phyloP scores from a whole-genome alignment of 73 alveolate genomes.

The Stentor coeruleus region DNA sequence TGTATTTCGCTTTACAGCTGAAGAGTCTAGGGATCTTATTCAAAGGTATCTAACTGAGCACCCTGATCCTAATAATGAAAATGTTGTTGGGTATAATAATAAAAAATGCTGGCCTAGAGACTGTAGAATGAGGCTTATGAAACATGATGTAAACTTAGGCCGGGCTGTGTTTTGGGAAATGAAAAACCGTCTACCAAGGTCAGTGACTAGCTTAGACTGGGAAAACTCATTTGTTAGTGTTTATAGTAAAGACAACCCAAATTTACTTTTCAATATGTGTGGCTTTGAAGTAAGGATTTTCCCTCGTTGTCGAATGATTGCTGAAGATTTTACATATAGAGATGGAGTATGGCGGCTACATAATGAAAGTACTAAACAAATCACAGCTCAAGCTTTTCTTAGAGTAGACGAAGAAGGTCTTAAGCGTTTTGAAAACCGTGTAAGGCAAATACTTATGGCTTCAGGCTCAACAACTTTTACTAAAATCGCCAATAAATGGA shows the following conservation, averaged over 20 bases:
- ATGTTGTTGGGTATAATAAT: conserved; percentile 97
- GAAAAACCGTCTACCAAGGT: conserved; percentile 98
- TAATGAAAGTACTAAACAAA: conserved; percentile 98
- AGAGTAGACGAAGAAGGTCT: conserved; percentile 98
- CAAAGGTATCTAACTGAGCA: conserved; percentile 99
- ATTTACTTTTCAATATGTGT: conserved; percentile 98
- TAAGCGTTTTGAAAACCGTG: conserved; percentile 97
- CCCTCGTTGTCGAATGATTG: conserved; percentile 89
- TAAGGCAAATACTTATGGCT: conserved; percentile 97
- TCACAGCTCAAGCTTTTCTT: conserved; percentile 99
- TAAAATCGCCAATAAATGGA: conserved; percentile 99
- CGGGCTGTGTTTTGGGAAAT: conserved; percentile 99
- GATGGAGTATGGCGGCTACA: conserved; percentile 99
- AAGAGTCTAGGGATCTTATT: conserved; percentile 98
- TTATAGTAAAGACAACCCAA: conserved; percentile 99
- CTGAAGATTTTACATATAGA: conserved; percentile 93
- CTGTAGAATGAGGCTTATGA: conserved; percentile 99
- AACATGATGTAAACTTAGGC: conserved; percentile 99
- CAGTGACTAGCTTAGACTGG: conserved; percentile 98
- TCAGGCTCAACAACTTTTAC: conserved; percentile 99
- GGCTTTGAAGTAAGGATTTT: conserved; percentile 99
- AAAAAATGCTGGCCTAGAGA: conserved; percentile 99
- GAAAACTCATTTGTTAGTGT: conserved; percentile 99
- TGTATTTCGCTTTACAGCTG: conserved; percentile 96
- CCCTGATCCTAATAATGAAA: conserved; percentile 99